Base-by-base conservation (phyloP, 2,329 filamentous ascomycete genomes). In the Hypoxylon sp. region DNA sequence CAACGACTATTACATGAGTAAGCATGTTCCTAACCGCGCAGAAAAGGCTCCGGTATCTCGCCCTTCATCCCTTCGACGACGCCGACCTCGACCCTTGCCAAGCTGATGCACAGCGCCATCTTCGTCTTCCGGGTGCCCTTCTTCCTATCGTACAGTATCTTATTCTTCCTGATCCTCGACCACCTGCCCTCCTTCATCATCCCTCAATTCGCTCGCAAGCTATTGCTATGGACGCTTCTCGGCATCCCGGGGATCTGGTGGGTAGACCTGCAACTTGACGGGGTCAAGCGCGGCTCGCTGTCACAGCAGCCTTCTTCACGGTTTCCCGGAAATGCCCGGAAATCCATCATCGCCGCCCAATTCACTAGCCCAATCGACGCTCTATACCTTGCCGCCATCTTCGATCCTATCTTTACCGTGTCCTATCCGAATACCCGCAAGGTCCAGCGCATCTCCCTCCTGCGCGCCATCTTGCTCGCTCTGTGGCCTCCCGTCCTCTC, bases 181-280 rank as follows among this genome's bases (percentile, higher is more conserved):
- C 92, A 90, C 85, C 86, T 97, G 12, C 93, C 93, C 11, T 62
- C 61, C 32, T 57, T 68, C 36, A 42, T 68, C 0, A 76, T 88
- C 18, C 85, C 85, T 12, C 79, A 81, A 30, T 77, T 84, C 62
- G 74, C 89, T 44, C 93, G 93, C 74, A 98, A 98, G 80, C 88
- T 92, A 11, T 88, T 93, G 50, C 81, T 98, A 55, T 98, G 96
- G 95, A 86, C 89, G 65, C 87, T 98, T 70, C 87, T 99, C 71
- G 91, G 89, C 36, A 91, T 97, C 63, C 93, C 94, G 0, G 95
- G 96, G 26, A 92, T 99, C 61, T 98, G 94, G 93, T 98, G 95
- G 95, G 90, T 97, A 60, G 96, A 99, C 79, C 83, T 99, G n/a
- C 95, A 97, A 78, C 93, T 99, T 70, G 96, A 99, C 77, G 95